Evolutionary conservation across 2,329 filamentous ascomycete genomes (phyloP), one percentile per base, ranked within the genome.

Genomic region (Fusarium anguioides): DNA sequence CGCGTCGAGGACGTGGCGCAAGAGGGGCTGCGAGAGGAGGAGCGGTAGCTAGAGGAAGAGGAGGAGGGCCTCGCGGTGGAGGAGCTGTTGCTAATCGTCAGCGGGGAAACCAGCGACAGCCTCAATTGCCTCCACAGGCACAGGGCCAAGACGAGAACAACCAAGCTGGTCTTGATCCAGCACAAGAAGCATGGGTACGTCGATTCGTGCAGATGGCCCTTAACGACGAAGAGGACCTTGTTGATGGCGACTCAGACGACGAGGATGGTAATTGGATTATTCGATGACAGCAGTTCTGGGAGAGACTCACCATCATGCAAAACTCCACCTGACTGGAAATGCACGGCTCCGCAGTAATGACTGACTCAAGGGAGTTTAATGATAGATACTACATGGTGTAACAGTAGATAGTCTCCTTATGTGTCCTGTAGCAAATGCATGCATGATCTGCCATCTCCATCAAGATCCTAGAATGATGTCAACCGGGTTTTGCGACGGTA

Each of bases 181-280:
- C 73, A 20, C 81, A 86, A 57, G 80, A 80, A 64, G 84, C 82
- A 31, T 87, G 85, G 85, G 77, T 87, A 41, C 80, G 84, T 45
- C 80, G 81, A 52, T 87, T 87, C 71, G 83, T 87, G 46, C 81
- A 81, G 73, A 80, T 86, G 68, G 85, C 85, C 5, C 77, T 87
- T 51, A 77, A 82, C 31, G 85, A 87, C 67, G 77, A 82, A 64
- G 85, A 87, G 73, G 81, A 86, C 69, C 78, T 82, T 48, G 76
- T 80, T 52, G 82, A 83, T 46, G 81, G 79, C 37, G 82, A 81
- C 54, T 78, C 73, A 36, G 77, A 76, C 56, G 73, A 75, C 23
- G 76, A 79, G 24, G 71, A 63, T n/a, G 73, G 66, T 52, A 64
- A 71, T 45, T 72, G 68, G 68, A 55, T 70, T 60, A 72, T 72